These are phyloP conservation scores for Mrakia gelida DNA, from an alignment of 768 basidiomycete genomes.

Conservation along the genomic window DNA sequence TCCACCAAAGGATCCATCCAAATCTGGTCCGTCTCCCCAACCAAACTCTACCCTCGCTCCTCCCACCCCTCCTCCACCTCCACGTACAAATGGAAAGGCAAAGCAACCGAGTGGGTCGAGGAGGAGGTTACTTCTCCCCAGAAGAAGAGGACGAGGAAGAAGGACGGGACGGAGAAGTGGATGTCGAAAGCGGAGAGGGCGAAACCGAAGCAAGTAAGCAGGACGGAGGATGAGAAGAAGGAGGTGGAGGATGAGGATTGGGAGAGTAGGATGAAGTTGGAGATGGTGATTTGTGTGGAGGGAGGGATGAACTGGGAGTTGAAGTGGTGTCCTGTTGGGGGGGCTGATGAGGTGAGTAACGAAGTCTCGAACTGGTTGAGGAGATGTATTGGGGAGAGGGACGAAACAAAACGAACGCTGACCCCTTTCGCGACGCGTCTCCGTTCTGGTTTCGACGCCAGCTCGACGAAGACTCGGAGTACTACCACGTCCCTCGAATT, in stretches of 20 bases:
- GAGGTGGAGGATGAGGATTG: conserved; percentile 42
- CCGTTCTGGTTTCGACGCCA: not conserved
- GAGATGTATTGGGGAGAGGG: too few species aligned
- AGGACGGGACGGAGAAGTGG: too few species aligned
- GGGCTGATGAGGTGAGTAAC: conserved; percentile 55
- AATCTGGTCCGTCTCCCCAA: conserved; percentile 62
- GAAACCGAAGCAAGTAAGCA: not conserved
- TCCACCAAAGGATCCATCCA: conserved; percentile 68
- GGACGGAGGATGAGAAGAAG: conserved; percentile 24
- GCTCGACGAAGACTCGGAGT: not conserved
- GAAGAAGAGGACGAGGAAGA: too few species aligned
- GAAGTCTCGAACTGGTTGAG: too few species aligned
- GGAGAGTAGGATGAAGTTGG: conserved; percentile 57
- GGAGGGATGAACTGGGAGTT: conserved; percentile 71
- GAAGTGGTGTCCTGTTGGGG: conserved; percentile 90
- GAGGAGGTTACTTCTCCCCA: conserved; percentile 8
- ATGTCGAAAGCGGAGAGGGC: too few species aligned
- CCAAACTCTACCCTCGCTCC: conserved; percentile 32
- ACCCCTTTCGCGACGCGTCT: not conserved
- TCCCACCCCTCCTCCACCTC: not conserved
- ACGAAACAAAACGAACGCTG: too few species aligned
- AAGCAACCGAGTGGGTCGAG: conserved; percentile 7
- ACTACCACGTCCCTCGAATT: conserved; percentile 52
- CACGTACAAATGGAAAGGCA: not conserved
- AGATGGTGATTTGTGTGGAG: conserved; percentile 80